Evolutionary conservation across 805 yeast genomes (phyloP).

Genomic region (Pichia heedii): DNA sequence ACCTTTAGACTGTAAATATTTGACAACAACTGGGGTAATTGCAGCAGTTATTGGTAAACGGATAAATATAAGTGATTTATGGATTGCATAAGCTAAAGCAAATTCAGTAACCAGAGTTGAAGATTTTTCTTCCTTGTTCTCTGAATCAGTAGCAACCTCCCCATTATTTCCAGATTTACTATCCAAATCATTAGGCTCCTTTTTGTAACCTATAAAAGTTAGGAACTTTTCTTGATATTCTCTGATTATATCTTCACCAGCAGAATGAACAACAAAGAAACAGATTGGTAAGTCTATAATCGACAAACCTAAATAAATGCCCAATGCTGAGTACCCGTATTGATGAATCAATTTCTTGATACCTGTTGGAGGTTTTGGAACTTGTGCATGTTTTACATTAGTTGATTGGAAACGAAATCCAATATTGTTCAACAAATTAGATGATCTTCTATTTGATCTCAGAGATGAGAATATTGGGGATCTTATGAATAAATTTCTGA

Average conservation of each 20-base stretch:
- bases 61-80: constrained; percentile 75
- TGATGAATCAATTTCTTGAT: constrained; percentile 63
- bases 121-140: constrained; percentile 10
- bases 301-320: constrained; percentile 69
- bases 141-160: not conserved
- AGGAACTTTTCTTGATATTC: constrained; percentile 55
- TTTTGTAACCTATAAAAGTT: constrained; percentile 44
- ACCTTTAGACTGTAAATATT: constrained; percentile 61
- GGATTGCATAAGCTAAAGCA: constrained; percentile 86
- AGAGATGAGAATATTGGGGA: not conserved
- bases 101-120: constrained; percentile 68
- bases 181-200: not conserved
- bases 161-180: constrained; percentile 7
- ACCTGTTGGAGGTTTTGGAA: constrained; percentile 31
- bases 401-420: constrained; percentile 14
- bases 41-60: constrained; percentile 90
- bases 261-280: constrained; percentile 71
- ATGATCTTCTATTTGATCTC: not conserved
- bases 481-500: too few relatives aligned
- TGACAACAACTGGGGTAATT: constrained; percentile 74
- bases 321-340: constrained; percentile 88
- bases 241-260: constrained; percentile 77
- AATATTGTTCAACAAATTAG: constrained; percentile 4
- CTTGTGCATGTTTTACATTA: constrained; percentile 7
- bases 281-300: constrained; percentile 76